These are phyloP conservation scores for Withania somnifera DNA, from an alignment of 305 asterid species.

Conservation along the genomic window DNA sequence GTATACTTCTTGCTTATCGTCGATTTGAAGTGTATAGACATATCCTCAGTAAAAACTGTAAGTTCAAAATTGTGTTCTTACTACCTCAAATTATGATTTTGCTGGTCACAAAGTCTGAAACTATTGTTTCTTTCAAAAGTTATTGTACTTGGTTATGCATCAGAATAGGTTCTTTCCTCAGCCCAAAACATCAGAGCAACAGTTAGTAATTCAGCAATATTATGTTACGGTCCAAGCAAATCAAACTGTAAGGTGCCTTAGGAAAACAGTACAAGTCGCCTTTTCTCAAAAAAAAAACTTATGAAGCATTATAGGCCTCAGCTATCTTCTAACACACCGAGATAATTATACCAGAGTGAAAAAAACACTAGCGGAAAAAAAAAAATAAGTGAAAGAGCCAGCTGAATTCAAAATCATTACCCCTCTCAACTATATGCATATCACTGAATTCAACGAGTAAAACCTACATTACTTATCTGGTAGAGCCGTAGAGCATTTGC, in stretches of 20 bases:
- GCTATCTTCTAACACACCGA: not conserved
- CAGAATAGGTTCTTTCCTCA: not conserved
- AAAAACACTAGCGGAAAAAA: not conserved
- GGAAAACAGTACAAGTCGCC: not conserved
- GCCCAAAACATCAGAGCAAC: not conserved
- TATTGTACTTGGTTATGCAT: not conserved
- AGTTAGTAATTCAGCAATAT: not conserved
- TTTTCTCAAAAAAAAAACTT: not conserved
- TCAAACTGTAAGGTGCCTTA: not conserved
- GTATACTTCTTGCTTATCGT: not conserved
- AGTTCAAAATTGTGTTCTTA: not conserved
- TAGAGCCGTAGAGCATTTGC: not conserved
- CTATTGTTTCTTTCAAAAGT: not conserved
- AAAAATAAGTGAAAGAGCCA: not conserved
- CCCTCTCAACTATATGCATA: not conserved
- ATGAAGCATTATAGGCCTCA: not conserved
- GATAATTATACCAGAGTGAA: not conserved
- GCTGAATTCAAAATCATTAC: not conserved
- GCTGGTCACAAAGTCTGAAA: not conserved
- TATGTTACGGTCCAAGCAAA: not conserved
- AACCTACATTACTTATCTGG: not conserved
- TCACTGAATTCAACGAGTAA: not conserved
- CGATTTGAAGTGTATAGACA: not conserved
- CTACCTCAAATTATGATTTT: not conserved
- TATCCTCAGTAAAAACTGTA: not conserved